A percentile compares a stretch with the other conserved stretches of the same genome.
Conservation (phyloP, 2,329 filamentous ascomycete genomes). For the Colletotrichum costaricense region DNA sequence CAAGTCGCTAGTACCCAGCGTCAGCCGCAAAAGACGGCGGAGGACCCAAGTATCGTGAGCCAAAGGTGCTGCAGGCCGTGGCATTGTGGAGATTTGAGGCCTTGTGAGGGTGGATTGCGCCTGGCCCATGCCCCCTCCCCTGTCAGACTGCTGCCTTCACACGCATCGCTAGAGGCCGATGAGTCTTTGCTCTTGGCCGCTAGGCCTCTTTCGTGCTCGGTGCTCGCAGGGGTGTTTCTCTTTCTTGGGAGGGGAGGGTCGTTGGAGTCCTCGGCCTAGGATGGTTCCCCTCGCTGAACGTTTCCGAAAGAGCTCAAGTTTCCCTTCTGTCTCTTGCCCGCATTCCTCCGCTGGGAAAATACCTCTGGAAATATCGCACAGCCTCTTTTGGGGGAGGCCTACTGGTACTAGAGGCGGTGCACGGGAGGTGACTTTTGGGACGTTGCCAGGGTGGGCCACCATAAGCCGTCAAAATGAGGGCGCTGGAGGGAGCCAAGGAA, state of each 20-base stretch:
- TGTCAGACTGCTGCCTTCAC: conserved; percentile 30
- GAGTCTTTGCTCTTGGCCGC: conserved; percentile 22
- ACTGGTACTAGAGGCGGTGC: conserved; percentile 18
- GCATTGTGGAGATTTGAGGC: conserved; percentile 29
- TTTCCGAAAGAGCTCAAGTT: not conserved
- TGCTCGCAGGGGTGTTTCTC: not conserved
- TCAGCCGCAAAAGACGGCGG: conserved; percentile 17
- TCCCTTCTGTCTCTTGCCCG: not conserved
- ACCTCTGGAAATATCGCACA: conserved; percentile 8
- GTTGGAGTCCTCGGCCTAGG: not conserved
- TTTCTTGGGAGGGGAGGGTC: not conserved
- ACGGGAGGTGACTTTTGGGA: conserved; percentile 16
- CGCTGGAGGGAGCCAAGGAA: conserved; percentile 29
- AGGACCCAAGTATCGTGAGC: conserved; percentile 5
- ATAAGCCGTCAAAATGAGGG: conserved; percentile 27
- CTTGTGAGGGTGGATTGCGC: conserved; percentile 18
- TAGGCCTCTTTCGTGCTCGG: conserved; percentile 16
- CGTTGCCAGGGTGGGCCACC: conserved; percentile 16
- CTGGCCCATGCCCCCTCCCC: conserved; percentile 13
- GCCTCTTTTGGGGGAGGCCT: conserved; percentile 6
- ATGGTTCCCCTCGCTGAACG: not conserved
- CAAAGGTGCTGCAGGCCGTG: not conserved
- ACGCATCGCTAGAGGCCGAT: conserved; percentile 10
- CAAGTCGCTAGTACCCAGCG: not conserved
- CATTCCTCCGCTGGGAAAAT: not conserved